Percentiles rank a stretch among this genome's conserved stretches.
Evolutionary conservation across 495 filamentous ascomycete genomes (phyloP).

Genomic region (Diplogelasinospora grovesii): DNA sequence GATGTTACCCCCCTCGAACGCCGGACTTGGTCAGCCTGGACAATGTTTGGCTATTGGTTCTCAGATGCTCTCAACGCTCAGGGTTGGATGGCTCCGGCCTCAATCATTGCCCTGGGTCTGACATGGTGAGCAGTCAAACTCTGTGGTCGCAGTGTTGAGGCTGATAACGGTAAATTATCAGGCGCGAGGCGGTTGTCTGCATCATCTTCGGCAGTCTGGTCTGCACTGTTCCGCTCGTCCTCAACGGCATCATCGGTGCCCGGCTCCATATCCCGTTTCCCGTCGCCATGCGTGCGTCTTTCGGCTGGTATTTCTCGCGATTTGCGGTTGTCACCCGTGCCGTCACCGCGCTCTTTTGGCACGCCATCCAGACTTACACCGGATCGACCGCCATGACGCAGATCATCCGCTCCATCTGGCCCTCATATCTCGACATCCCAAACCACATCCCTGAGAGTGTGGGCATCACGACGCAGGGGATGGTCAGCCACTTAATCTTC

Average conservation of each 20-base stretch:
- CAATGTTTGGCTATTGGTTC: conserved; percentile 44
- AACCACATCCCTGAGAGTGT: conserved; percentile 42
- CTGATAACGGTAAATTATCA: too few relatives aligned
- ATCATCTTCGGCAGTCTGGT: conserved; percentile 31
- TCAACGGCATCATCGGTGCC: conserved; percentile 45
- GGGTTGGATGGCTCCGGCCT: conserved; percentile 34
- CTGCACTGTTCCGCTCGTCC: conserved; percentile 37
- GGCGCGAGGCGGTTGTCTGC: conserved; percentile 35
- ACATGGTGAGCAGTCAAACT: conserved; percentile 37
- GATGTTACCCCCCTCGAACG: conserved; percentile 40
- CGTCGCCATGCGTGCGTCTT: conserved; percentile 33
- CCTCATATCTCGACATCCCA: conserved; percentile 36
- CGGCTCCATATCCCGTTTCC: conserved; percentile 39
- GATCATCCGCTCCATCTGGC: conserved; percentile 40
- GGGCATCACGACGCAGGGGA: conserved; percentile 44
- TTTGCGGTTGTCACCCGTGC: conserved; percentile 36
- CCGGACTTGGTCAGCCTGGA: conserved; percentile 37
- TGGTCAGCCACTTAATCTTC: conserved; percentile 44
- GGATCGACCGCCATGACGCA: conserved; percentile 37
- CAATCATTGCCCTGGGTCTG: conserved; percentile 44
- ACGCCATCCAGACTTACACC: conserved; percentile 38
- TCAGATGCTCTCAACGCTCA: conserved; percentile 40
- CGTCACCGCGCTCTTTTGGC: conserved; percentile 43
- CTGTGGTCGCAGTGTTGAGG: too few relatives aligned
- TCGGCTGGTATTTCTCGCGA: conserved; percentile 36